These are phyloP conservation scores for Gamarada debralockiae DNA, from an alignment of 495 filamentous ascomycete genomes.

Conservation along the genomic window DNA sequence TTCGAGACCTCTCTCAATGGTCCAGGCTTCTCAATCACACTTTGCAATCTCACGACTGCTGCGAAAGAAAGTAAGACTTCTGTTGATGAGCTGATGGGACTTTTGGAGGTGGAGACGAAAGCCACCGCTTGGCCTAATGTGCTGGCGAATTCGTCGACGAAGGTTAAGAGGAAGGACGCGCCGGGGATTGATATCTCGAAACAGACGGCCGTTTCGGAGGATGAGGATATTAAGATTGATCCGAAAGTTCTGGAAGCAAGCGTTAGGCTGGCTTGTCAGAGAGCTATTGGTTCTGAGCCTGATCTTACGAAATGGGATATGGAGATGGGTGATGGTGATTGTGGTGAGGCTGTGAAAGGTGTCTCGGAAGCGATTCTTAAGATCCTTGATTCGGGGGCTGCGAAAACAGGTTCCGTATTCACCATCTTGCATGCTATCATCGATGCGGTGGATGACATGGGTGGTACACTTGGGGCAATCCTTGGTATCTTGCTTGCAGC, in stretches of 20 bases:
- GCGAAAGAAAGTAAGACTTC: constrained; percentile 40
- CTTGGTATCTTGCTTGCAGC: constrained; percentile 57
- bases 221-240: constrained; percentile 30
- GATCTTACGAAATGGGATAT: constrained; percentile 59
- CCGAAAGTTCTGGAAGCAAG: constrained; percentile 42
- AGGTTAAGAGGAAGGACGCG: background rate
- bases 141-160: constrained; percentile 17
- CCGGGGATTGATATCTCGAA: constrained; percentile 14
- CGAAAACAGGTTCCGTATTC: constrained; percentile 42
- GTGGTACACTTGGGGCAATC: constrained; percentile 58
- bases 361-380: constrained; percentile 18
- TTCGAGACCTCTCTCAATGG: constrained; percentile 61
- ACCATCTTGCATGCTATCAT: constrained; percentile 48
- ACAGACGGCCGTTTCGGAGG: background rate
- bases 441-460: constrained; percentile 54
- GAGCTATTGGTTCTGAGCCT: constrained; percentile 50
- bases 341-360: constrained; percentile 55
- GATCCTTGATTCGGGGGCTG: constrained; percentile 11
- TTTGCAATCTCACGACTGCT: constrained; percentile 51
- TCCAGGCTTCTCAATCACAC: constrained; percentile 56
- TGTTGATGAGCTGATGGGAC: constrained; percentile 44
- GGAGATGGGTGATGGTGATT: constrained; percentile 63
- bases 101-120: constrained; percentile 50
- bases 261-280: constrained; percentile 46
- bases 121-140: constrained; percentile 34